Percentiles rank a stretch among this genome's conserved stretches.
Evolutionary conservation across 83 land plant species (phyloP).

Genomic region (Larix sibirica): DNA sequence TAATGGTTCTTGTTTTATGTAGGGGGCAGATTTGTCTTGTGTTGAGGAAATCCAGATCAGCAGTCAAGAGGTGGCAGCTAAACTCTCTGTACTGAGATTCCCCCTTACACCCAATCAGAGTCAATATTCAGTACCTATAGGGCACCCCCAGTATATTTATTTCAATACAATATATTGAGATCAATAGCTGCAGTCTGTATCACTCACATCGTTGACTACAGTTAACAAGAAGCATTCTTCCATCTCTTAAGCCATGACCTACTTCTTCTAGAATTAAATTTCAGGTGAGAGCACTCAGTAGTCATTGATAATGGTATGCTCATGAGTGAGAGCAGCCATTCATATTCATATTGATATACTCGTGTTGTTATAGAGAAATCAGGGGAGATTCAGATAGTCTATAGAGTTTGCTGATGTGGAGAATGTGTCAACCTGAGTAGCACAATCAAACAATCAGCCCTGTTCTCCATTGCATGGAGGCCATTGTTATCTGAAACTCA

Average conservation of each 20-base stretch:
- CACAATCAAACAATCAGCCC: constrained; percentile 1
- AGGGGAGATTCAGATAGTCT: not conserved
- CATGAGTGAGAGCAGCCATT: not conserved
- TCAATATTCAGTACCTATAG: not conserved
- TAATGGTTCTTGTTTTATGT: not conserved
- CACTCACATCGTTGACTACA: constrained; percentile 14
- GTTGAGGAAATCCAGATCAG: constrained; percentile 13
- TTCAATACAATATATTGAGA: not conserved
- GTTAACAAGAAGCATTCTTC: constrained; percentile 15
- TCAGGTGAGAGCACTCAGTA: not conserved
- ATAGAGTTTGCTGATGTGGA: not conserved
- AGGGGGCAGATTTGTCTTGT: not conserved
- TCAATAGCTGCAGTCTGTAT: constrained; percentile 13
- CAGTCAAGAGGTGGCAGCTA: constrained; percentile 1
- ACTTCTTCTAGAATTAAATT: constrained; percentile 7
- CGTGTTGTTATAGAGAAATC: not conserved
- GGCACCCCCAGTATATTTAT: constrained; percentile 3
- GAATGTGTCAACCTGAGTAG: constrained; percentile 10
- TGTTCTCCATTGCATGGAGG: not conserved
- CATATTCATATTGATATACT: not conserved
- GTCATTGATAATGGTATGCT: too few relatives aligned
- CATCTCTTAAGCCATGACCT: constrained; percentile 11
- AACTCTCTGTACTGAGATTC: not conserved
- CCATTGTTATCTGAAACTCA: not conserved
- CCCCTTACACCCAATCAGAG: not conserved